phyloP scores from a whole-genome alignment of 768 basidiomycete genomes.

The Phylloporus arenicola region DNA sequence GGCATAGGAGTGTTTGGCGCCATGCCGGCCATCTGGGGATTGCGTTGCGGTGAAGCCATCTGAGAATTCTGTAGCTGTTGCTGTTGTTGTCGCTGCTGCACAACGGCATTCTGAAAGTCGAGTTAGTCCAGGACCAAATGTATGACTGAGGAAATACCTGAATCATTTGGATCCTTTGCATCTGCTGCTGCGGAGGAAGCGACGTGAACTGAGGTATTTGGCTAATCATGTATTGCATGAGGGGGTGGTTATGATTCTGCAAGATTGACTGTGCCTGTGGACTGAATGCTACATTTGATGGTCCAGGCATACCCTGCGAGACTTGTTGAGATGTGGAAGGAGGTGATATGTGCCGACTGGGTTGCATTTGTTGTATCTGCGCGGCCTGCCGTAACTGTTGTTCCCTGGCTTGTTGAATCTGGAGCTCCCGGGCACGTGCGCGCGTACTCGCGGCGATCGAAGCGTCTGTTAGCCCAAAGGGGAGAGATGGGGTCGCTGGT shows the following conservation, averaged over 20 bases:
- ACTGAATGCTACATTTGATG: constrained; percentile 22
- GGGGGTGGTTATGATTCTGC: constrained; percentile 50
- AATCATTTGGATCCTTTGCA: constrained; percentile 51
- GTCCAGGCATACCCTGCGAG: constrained; percentile 15
- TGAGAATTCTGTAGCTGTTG: constrained; percentile 28
- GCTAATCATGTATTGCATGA: constrained; percentile 50
- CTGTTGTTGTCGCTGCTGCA: constrained; percentile 28
- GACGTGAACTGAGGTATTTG: constrained; percentile 49
- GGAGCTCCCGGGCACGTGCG: constrained; percentile 32
- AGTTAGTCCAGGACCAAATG: constrained; percentile 5
- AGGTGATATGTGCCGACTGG: constrained; percentile 41
- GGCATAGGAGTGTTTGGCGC: constrained; percentile 24
- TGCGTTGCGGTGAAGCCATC: constrained; percentile 20
- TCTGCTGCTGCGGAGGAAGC: constrained; percentile 48
- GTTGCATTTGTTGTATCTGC: constrained; percentile 32
- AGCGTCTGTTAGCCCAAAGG: constrained; percentile 30
- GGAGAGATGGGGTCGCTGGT: constrained; percentile 27
- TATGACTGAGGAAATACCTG: constrained; percentile 37
- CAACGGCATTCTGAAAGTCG: constrained; percentile 11
- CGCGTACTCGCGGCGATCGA: constrained; percentile 31
- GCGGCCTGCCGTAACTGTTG: constrained; percentile 32
- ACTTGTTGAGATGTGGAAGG: constrained; percentile 25
- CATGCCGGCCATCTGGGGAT: constrained; percentile 29
- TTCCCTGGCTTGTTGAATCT: constrained; percentile 32
- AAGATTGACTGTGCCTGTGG: constrained; percentile 43